Base-by-base conservation (phyloP, 2,329 filamentous ascomycete species). In the Exutisphaerella laricina region DNA sequence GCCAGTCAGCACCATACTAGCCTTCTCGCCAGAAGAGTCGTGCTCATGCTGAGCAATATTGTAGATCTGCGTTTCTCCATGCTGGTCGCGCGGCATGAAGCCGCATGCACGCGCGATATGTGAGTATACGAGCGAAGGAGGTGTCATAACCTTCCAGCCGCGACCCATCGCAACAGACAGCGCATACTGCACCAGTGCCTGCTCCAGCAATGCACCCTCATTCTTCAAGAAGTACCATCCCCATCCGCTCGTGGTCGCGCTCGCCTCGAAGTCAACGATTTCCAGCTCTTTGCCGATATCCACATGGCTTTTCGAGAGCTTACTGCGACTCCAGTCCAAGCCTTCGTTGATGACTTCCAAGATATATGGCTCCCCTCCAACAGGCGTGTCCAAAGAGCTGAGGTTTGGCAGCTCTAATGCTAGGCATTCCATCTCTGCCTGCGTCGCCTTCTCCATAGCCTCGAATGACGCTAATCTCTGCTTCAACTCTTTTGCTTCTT, bases 151-250 rank as follows among this genome's bases (percentile, higher is more conserved):
- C 28, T 73, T 79, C 87, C 88, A 98, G 38, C 87, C 87, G 51
- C 79, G 74, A 36, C 74, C 76, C 43, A 81, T 79, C 6, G 86
- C 85, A 1, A 85, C 78, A 7, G 75, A 73, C 3, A 97, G 74
- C 0, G 92, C 83, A 64, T 94, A 96, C 63, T 90, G 84, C 9
- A 97, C 71, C 3, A 98, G 76, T 0, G 92, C 92, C 62, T 97
- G 90, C 67, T 98, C 92, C n/a, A 98, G 77, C 63, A 92, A 79
- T 0, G 89, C 89, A 6, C 82, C 92, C 59, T 94, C 89, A 60
- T 90, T 87, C n/a, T 87, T 73, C 8, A 98, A 79, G 66, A 88
- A 97, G 70, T 98, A 98, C 87, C 88, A 98, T 1, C 92, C 92
- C 90, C 90, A 98, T 26, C 92, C 92, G 3, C 84, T 86, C 1